Evolutionary conservation across 306 rosid species (phyloP), one percentile per base, ranked within the genome.

Genomic region (Styphnolobium japonicum): DNA sequence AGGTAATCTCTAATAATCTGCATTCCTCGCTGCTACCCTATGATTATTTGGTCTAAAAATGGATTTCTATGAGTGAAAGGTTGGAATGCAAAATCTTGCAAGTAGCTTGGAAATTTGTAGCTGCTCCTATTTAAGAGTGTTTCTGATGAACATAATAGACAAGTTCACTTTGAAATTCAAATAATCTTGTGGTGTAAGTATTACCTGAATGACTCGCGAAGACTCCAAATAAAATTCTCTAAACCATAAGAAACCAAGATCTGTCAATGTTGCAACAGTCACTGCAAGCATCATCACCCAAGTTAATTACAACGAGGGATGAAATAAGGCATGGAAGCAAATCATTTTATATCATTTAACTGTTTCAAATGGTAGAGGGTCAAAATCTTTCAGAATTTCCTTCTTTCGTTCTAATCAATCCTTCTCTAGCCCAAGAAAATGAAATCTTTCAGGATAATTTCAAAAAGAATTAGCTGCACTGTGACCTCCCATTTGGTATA

Each of bases 181-280:
- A 61, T 74, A 78, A 67, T 51, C 18, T 34, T 49, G 78, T 23
- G 49, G 70, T 43, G 55, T 62, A 78, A 53, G 29, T 36, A 76
- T 25, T 91, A 94, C 98, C 97, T 94, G 98, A 82, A 94, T 94
- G 87, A 94, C 98, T 82, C 98, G 97, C 36, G 98, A 94, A 58
- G 98, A 91, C 88, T 94, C 98, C 66, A 94, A 78, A 85, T 92
- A 94, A 79, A 94, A 94, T 84, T 94, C 98, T 88, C 97, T 91
- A 75, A 91, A 94, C 98, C 98, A 94, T 78, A 94, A 88, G 95
- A 92, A 94, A 87, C 98, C 98, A 83, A 94, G 92, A 87, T 94
- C 98, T 6, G 97, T 89, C 88, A 94, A 80, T 25, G 94, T 86
- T 46, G 97, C 90, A 61, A 90, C 92, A 21, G 97, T 91, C 57